Conservation (phyloP, 2,329 filamentous ascomycete genomes). For the Coniochaeta prunicola region DNA sequence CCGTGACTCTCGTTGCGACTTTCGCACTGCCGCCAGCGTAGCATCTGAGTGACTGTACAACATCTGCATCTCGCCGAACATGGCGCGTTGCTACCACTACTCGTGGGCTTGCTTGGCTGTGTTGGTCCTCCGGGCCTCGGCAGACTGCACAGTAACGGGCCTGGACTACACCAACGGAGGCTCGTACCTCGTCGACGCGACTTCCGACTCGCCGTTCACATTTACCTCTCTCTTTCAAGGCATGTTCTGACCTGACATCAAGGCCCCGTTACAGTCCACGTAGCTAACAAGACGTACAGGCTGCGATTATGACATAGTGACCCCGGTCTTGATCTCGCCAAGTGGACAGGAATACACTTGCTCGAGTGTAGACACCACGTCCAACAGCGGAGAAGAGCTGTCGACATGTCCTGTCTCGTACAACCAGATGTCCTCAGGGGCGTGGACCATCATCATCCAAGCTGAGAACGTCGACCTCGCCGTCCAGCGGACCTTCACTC, state of each 20-base stretch:
- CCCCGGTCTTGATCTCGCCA: slow-evolving; percentile 13
- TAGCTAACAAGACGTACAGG: background rate
- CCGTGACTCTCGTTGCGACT: background rate
- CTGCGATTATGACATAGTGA: slow-evolving; percentile 11
- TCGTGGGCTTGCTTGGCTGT: slow-evolving; percentile 3
- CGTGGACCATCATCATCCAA: slow-evolving; percentile 16
- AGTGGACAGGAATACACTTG: slow-evolving; percentile 11
- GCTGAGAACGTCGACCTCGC: slow-evolving; percentile 14
- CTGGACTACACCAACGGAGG: slow-evolving; percentile 17
- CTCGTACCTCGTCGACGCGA: slow-evolving; percentile 15
- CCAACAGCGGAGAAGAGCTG: slow-evolving; percentile 7
- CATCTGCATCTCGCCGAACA: background rate
- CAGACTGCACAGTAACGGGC: slow-evolving; percentile 13
- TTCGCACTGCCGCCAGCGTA: background rate
- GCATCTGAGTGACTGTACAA: background rate
- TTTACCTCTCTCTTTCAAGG: slow-evolving; percentile 15
- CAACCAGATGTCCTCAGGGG: slow-evolving; percentile 10
- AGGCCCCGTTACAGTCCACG: background rate
- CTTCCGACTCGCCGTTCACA: slow-evolving; percentile 8
- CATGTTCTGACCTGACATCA: background rate
- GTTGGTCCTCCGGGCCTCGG: background rate
- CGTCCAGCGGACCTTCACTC: slow-evolving; percentile 12
- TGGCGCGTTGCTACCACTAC: background rate
- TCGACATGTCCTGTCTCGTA: slow-evolving; percentile 10
- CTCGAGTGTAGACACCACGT: slow-evolving; percentile 9